These are phyloP conservation scores for Heliamphora pulchella DNA, from an alignment of 179 eudicot species.

Conservation along the genomic window DNA sequence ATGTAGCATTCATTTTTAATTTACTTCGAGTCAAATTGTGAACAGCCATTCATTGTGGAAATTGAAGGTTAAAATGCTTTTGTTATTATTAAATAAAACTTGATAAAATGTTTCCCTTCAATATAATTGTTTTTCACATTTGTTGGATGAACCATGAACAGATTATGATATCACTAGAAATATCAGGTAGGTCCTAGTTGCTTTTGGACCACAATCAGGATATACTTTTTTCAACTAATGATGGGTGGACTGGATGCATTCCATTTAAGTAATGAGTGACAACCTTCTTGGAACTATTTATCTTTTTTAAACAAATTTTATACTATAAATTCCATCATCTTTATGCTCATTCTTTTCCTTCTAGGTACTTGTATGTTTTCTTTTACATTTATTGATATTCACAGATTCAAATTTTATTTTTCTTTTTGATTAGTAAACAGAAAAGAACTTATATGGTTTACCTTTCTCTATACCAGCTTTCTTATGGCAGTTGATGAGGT, in stretches of 20 bases:
- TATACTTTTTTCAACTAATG: neutral
- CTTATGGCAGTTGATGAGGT: constrained; percentile 86
- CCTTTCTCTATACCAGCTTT: constrained; percentile 39
- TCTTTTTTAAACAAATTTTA: neutral
- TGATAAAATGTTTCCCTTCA: neutral
- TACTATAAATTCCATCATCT: neutral
- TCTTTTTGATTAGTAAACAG: neutral
- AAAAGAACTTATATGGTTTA: neutral
- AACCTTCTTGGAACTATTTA: neutral
- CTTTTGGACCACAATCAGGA: neutral
- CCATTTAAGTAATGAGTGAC: neutral
- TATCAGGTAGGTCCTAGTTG: too few relatives aligned
- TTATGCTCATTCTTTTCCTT: neutral
- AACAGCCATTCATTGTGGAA: neutral
- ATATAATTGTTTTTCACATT: neutral
- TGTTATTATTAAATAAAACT: too few relatives aligned
- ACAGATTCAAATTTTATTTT: neutral
- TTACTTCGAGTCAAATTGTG: neutral
- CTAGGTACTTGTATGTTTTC: neutral
- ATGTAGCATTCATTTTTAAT: neutral
- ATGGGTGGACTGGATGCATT: neutral
- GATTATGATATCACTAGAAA: neutral
- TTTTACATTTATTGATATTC: neutral
- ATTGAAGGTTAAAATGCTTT: neutral
- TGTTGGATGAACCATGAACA: neutral